phyloP scores from a whole-genome alignment of 805 yeast species.

The Trichomonascus vanleenenianus region DNA sequence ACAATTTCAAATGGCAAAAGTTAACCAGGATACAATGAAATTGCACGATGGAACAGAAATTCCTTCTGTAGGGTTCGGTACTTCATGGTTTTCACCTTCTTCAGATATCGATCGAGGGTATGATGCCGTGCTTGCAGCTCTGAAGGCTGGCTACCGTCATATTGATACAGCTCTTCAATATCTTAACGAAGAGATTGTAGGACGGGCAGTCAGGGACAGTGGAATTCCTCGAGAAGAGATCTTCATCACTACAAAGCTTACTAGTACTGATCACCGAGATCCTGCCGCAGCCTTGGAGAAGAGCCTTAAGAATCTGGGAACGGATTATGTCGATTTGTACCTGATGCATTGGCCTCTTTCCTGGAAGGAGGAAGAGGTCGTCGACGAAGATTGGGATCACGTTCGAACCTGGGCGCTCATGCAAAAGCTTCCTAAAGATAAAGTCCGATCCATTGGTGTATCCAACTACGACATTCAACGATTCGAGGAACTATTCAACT shows the following conservation, averaged over 20 bases:
- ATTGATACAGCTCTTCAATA: slow-evolving; percentile 71
- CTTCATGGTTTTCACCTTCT: slow-evolving; percentile 24
- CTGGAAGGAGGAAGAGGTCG: background rate
- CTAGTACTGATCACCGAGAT: slow-evolving; percentile 34
- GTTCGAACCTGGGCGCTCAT: slow-evolving; percentile 56
- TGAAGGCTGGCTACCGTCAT: slow-evolving; percentile 59
- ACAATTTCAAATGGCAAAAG: too few relatives aligned
- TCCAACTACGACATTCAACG: slow-evolving; percentile 38
- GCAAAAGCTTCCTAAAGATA: slow-evolving; percentile 44
- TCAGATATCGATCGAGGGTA: slow-evolving; percentile 31
- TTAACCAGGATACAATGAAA: slow-evolving; percentile 20
- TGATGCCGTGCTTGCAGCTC: slow-evolving; percentile 46
- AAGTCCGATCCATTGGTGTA: slow-evolving; percentile 65
- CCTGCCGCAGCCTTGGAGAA: slow-evolving; percentile 42
- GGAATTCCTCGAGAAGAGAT: slow-evolving; percentile 41
- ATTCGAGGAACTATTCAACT: slow-evolving; percentile 41
- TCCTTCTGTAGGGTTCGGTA: slow-evolving; percentile 66
- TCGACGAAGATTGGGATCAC: slow-evolving; percentile 17
- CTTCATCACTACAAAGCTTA: slow-evolving; percentile 58
- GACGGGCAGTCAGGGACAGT: slow-evolving; percentile 39
- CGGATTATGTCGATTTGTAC: slow-evolving; percentile 59
- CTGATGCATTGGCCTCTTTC: slow-evolving; percentile 57
- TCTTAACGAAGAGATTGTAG: slow-evolving; percentile 60
- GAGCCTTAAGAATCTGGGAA: slow-evolving; percentile 44
- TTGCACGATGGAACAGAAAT: slow-evolving; percentile 52